These are phyloP conservation scores for Pulveroboletus sp. DNA, from an alignment of 768 basidiomycete species.

Conservation along the genomic window DNA sequence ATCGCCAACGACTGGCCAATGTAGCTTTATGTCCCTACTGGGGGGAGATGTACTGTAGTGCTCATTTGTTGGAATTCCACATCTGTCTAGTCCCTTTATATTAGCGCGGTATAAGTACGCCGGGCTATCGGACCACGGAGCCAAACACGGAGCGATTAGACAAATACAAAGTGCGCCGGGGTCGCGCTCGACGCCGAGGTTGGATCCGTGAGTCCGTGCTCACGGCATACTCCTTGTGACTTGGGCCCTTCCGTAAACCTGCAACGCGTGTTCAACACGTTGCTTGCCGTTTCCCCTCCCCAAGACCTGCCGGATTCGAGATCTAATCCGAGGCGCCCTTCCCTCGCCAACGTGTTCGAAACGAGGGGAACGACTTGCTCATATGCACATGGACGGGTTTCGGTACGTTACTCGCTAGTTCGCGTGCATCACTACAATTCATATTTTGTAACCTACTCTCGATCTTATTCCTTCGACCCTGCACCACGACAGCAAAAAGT, in stretches of 20 bases:
- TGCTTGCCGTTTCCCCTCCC: slow-evolving; percentile 45
- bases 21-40: slow-evolving; percentile 15
- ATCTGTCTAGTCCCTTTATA: neutral
- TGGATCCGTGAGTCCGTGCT: neutral
- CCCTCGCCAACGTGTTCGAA: slow-evolving; percentile 62
- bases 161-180: neutral
- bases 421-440: slow-evolving; percentile 27
- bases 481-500: slow-evolving; percentile 61
- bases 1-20: neutral
- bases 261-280: slow-evolving; percentile 77
- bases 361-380: slow-evolving; percentile 43
- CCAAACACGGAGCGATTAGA: slow-evolving; percentile 1
- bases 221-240: slow-evolving; percentile 5
- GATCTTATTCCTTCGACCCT: slow-evolving; percentile 23
- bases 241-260: slow-evolving; percentile 28
- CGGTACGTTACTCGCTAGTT: slow-evolving; percentile 54
- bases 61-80: slow-evolving; percentile 9
- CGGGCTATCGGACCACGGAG: neutral
- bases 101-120: slow-evolving; percentile 2
- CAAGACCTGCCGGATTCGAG: slow-evolving; percentile 15
- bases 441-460: slow-evolving; percentile 15
- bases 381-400: slow-evolving; percentile 79
- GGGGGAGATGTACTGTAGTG: too few species aligned
- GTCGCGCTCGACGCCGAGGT: slow-evolving; percentile 1
- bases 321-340: slow-evolving; percentile 32